phyloP scores from a whole-genome alignment of 225 moss, liverwort and hornwort species.

The Pseudisothecium myosuroides region DNA sequence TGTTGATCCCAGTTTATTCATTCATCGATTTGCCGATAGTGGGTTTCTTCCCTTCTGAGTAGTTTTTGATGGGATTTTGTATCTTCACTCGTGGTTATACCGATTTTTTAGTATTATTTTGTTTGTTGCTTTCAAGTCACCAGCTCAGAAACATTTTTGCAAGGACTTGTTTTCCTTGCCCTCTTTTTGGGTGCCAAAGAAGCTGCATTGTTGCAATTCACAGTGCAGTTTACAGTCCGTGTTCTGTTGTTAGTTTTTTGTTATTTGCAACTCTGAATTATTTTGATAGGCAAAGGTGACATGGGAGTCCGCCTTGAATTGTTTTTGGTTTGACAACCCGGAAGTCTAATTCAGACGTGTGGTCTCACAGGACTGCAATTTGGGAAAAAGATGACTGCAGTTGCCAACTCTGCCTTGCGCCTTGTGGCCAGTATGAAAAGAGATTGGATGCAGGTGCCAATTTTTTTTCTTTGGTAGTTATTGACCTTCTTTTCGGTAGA shows the following conservation, averaged over 20 bases:
- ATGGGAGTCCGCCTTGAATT: not conserved
- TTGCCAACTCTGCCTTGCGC: slow-evolving; percentile 85
- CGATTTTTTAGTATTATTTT: not conserved
- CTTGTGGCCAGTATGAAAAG: slow-evolving; percentile 99
- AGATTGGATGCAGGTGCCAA: slow-evolving; percentile 97
- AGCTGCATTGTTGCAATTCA: not conserved
- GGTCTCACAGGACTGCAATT: slow-evolving; percentile 69
- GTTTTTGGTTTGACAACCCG: not conserved
- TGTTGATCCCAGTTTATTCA: slow-evolving; percentile 98
- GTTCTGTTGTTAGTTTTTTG: not conserved
- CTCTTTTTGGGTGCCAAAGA: not conserved
- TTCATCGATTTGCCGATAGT: slow-evolving; percentile 99
- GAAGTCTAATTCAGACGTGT: slow-evolving; percentile 1
- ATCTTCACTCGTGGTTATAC: not conserved
- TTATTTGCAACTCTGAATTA: not conserved
- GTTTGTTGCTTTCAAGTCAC: not conserved
- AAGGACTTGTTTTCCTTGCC: not conserved
- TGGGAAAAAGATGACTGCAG: slow-evolving; percentile 79
- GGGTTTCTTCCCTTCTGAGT: slow-evolving; percentile 10
- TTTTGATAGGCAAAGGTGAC: not conserved
- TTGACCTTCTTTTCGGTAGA: not conserved
- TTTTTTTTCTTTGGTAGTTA: not conserved
- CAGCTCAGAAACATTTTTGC: not conserved
- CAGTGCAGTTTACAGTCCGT: not conserved
- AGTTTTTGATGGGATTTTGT: not conserved